These are phyloP conservation scores for Globisporangium orthogonon DNA, from an alignment of 352 stramenopile species.

Conservation along the genomic window DNA sequence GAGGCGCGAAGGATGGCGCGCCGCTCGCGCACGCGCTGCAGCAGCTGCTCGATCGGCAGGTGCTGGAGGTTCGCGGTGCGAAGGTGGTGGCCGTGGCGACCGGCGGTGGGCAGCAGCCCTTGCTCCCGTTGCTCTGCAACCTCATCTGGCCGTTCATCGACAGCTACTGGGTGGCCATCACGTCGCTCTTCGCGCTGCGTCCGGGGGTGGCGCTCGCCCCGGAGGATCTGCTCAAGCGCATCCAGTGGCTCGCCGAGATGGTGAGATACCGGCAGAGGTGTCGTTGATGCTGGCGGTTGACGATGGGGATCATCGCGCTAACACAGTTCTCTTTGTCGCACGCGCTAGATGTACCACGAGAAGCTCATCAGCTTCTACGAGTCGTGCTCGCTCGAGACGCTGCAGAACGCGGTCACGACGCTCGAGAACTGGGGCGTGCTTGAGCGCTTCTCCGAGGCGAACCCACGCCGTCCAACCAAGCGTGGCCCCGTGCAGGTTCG, in stretches of 20 bases:
- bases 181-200: constrained; percentile 64
- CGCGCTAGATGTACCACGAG: constrained; percentile 75
- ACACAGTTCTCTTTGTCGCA: neutral
- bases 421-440: constrained; percentile 68
- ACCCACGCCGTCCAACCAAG: constrained; percentile 4
- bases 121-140: constrained; percentile 66
- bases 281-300: neutral
- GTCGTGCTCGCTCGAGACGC: constrained; percentile 77
- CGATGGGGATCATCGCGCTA: too few relatives aligned
- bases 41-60: constrained; percentile 28
- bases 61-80: constrained; percentile 18
- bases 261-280: neutral
- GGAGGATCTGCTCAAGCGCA: constrained; percentile 66
- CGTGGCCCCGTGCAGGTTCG: constrained; percentile 18
- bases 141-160: constrained; percentile 86
- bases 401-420: constrained; percentile 69
- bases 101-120: constrained; percentile 18
- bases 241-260: constrained; percentile 81
- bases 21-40: constrained; percentile 39
- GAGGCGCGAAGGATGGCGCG: constrained; percentile 27
- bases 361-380: constrained; percentile 83
- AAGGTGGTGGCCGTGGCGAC: constrained; percentile 7
- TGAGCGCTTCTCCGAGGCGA: constrained; percentile 23
- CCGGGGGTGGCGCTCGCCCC: constrained; percentile 36
- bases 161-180: constrained; percentile 80